Evolutionary conservation across 257 asterid species (phyloP), one percentile per base, ranked within the genome.

Genomic region (Salvia splendens): DNA sequence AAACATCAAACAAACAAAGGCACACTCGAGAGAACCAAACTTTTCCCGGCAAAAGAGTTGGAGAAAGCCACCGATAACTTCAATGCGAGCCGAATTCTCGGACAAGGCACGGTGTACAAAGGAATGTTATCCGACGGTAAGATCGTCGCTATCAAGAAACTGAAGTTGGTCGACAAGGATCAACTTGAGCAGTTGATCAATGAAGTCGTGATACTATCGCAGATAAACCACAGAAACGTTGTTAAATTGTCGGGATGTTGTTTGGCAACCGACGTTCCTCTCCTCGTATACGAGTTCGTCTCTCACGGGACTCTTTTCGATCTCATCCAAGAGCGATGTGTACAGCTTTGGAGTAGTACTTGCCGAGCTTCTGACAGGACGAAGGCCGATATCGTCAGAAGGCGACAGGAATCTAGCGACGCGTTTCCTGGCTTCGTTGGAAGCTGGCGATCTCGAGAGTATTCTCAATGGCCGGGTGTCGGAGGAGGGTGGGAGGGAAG

Each of bases 91-190:
- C 46, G 77, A 54, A 64, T 76, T 15, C 63, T 71, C 3, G 77
- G 80, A 14, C 78, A 77, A 28, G 78, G 75, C 15, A 67, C 70
- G 0, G 81, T 77, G 16, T 77, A 67, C 30, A 77, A 77, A 61
- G 77, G 78, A 10, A 77, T 72, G 77, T 47, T 72, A 54, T 41
- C 63, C 8, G 72, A 77, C 4, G 78, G 71, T 2, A 61, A 28
- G 51, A 77, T 71, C 1, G 74, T 77, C 8, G 78, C 75, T 0
- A 42, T 72, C 46, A 77, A 77, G 70, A 77, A 77, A 24, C 16
- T 72, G 8, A 77, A 52, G 67, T n/a, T 46, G 49, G 71, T 61
- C 0, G 78, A 77, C 53, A 60, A 67, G 0, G 40, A 49, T 43
- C 75, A 72, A 1, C 1, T 77, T 6, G 75, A 71, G 45, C 74